These are phyloP conservation scores for Auriscalpium microsporum DNA, from an alignment of 768 basidiomycete genomes.

Conservation along the genomic window DNA sequence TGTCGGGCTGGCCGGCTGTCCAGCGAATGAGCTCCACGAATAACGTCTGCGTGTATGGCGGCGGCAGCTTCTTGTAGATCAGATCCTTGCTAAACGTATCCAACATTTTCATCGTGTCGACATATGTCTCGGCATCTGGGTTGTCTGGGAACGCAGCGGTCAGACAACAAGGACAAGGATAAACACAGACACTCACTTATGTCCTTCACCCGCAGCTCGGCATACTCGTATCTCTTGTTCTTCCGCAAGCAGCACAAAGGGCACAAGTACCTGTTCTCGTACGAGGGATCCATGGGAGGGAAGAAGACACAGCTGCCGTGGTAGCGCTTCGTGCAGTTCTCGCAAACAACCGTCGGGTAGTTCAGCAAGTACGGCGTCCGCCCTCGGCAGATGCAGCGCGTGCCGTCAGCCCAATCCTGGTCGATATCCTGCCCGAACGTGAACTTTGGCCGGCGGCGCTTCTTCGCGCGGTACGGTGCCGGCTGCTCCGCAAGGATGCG, in stretches of 20 bases:
- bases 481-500: slow-evolving; percentile 70
- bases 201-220: slow-evolving; percentile 68
- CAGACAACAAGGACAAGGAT: slow-evolving; percentile 13
- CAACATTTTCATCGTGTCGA: slow-evolving; percentile 67
- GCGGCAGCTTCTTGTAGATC: slow-evolving; percentile 57
- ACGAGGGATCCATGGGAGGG: slow-evolving; percentile 35
- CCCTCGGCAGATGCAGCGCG: slow-evolving; percentile 76
- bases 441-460: slow-evolving; percentile 58
- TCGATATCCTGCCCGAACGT: slow-evolving; percentile 73
- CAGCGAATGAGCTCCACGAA: slow-evolving; percentile 68
- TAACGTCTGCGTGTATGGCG: slow-evolving; percentile 56
- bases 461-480: slow-evolving; percentile 35
- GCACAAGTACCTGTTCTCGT: slow-evolving; percentile 46
- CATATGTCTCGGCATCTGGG: slow-evolving; percentile 48
- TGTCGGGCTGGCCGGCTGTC: slow-evolving; percentile 46
- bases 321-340: slow-evolving; percentile 54
- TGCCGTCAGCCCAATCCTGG: slow-evolving; percentile 63
- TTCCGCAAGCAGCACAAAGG: slow-evolving; percentile 74
- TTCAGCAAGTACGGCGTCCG: slow-evolving; percentile 50
- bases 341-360: slow-evolving; percentile 61
- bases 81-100: slow-evolving; percentile 66
- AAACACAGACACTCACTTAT: slow-evolving; percentile 34
- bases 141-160: slow-evolving; percentile 26
- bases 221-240: slow-evolving; percentile 60
- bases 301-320: slow-evolving; percentile 74